These are phyloP conservation scores for Blastobotrys ciferrii DNA, from an alignment of 1,139 yeast genomes.

Conservation along the genomic window DNA sequence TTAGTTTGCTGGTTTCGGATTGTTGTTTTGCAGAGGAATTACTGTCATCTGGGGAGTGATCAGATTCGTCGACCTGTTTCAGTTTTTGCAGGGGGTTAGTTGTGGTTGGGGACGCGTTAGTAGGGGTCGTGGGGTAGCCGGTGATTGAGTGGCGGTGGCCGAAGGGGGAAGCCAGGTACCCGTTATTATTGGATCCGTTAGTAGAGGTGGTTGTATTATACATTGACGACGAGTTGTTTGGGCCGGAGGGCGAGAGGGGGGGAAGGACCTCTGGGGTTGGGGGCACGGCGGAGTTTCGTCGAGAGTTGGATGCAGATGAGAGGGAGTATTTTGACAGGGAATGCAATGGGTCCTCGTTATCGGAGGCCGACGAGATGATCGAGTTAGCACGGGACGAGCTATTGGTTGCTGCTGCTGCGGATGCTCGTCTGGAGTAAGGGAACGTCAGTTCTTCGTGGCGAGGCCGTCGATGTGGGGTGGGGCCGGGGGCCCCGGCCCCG, in stretches of 20 bases:
- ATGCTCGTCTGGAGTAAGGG: conserved; percentile 27
- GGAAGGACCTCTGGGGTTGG: conserved; percentile 17
- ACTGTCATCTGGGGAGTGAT: conserved; percentile 3
- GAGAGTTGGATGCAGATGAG: conserved; percentile 28
- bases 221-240: neutral
- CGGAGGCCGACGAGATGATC: conserved; percentile 30
- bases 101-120: conserved; percentile 8
- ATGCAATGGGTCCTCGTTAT: conserved; percentile 34
- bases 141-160: conserved; percentile 20
- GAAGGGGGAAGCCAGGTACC: conserved; percentile 8
- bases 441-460: conserved; percentile 15
- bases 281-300: conserved; percentile 29
- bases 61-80: conserved; percentile 11
- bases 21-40: conserved; percentile 3
- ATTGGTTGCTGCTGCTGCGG: conserved; percentile 19
- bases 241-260: conserved; percentile 14
- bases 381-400: conserved; percentile 28
- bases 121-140: conserved; percentile 16
- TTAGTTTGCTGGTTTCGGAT: conserved; percentile 22
- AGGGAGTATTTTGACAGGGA: conserved; percentile 34
- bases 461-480: conserved; percentile 8
- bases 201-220: conserved; percentile 13
- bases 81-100: conserved; percentile 8
- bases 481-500: conserved; percentile 4
- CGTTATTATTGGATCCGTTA: conserved; percentile 13